These are phyloP conservation scores for Platanthera guangdongensis DNA, from an alignment of 106 monocot genomes.

Conservation along the genomic window DNA sequence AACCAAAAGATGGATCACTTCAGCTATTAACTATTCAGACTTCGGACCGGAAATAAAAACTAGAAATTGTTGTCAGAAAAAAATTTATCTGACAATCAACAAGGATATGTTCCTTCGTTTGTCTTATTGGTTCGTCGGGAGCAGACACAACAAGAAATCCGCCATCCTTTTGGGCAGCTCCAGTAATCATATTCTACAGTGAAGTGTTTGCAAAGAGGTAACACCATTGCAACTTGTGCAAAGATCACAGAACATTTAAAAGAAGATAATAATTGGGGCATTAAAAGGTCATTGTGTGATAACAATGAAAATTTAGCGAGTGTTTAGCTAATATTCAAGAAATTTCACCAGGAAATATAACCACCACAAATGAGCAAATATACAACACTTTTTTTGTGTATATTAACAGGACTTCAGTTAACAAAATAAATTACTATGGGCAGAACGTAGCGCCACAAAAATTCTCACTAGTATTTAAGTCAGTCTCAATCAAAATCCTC, in stretches of 20 bases:
- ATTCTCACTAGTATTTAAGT: not conserved
- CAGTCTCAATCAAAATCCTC: not conserved
- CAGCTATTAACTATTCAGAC: not conserved
- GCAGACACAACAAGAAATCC: conserved; percentile 97
- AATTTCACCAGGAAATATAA: not conserved
- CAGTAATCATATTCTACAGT: conserved; percentile 95
- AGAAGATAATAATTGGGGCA: not conserved
- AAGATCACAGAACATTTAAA: not conserved
- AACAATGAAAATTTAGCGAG: not conserved
- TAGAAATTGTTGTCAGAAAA: not conserved
- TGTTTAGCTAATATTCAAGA: not conserved
- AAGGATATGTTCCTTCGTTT: conserved; percentile 93
- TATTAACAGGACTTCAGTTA: not conserved
- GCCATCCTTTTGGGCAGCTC: conserved; percentile 99
- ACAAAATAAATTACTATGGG: not conserved
- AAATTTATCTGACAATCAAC: conserved; percentile 76
- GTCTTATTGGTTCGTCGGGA: conserved; percentile 95
- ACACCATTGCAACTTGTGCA: not conserved
- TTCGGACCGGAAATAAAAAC: not conserved
- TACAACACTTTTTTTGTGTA: not conserved
- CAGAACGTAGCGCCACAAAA: not conserved
- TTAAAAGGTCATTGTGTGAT: not conserved
- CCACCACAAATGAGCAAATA: not conserved
- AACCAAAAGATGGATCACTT: not conserved
- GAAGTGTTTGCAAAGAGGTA: not conserved